Base-by-base conservation (phyloP, 192 early-diverging fungal genomes). In the Coemansia brasiliensis region DNA sequence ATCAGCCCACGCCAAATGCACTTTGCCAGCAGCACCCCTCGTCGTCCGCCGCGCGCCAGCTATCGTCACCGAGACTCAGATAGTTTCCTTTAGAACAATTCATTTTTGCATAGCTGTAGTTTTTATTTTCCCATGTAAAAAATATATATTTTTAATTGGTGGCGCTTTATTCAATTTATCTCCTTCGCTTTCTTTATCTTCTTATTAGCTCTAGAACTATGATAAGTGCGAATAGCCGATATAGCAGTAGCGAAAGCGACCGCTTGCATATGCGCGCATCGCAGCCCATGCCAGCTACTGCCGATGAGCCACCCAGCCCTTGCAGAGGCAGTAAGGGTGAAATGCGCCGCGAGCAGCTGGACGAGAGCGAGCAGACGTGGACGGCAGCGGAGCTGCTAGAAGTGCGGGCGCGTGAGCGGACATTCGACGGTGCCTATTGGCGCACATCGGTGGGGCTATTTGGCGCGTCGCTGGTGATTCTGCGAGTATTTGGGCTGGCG, bases 361-460 rank as follows among this genome's bases (percentile, higher is more conserved):
- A 67, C 20, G 51, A 52, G 27, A 39, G 41, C 52, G 49, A 49
- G 53, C 69, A 63, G 43, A 56, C 62, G 11, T 77, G 74, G 74
- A 67, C 75, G n/a, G 55, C 63, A 20, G 75, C 45, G 3, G 69
- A 79, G 69, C 68, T 79, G 11, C 68, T 79, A n/a, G 75, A 79
- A 37, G 59, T 79, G 41, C 75, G 75, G 1, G 75, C 75, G 18
- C 68, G 69, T 21, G 75, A 79, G 44, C 64, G 75, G 25, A 79
- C 75, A n/a, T 79, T 79, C 42, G 75, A 79, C 39, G 75, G 75
- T 1, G 75, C 75, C 21, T 79, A 79, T 51, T 79, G 75, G 75
- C 75, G 75, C 43, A 79, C 75, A 21, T 56, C 75, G 5, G 44
- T 79, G n/a, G 68, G 69, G 35, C 65, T 72, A 29, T 68, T 79